A percentile compares a stretch with the other conserved stretches of the same genome.
Evolutionary conservation across 768 basidiomycete genomes (phyloP).

Genomic region (Boletus barrowsii): DNA sequence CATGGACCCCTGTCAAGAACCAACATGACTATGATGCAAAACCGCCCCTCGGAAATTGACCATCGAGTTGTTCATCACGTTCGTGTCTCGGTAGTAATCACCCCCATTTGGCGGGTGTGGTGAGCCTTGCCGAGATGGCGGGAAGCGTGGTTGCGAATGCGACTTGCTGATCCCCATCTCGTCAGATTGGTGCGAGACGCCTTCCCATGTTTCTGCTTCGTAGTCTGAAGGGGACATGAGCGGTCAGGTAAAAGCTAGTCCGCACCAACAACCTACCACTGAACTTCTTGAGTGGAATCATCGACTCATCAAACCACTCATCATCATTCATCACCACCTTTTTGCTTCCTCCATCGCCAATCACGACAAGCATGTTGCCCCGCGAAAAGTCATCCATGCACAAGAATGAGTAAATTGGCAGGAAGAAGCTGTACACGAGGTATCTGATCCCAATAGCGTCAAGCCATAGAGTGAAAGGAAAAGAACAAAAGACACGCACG

Average conservation of each 20-base stretch:
- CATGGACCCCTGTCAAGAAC: slow-evolving; percentile 39
- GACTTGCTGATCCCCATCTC: slow-evolving; percentile 70
- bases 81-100: slow-evolving; percentile 90
- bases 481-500: slow-evolving; percentile 29
- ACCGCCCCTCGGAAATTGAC: slow-evolving; percentile 50
- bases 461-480: not conserved
- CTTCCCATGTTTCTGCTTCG: slow-evolving; percentile 91
- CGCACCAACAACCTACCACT: slow-evolving; percentile 61
- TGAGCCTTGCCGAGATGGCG: slow-evolving; percentile 58
- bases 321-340: slow-evolving; percentile 92
- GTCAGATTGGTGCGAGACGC: slow-evolving; percentile 67
- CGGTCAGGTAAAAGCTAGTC: not conserved
- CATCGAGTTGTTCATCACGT: slow-evolving; percentile 61
- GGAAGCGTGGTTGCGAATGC: slow-evolving; percentile 52
- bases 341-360: slow-evolving; percentile 93
- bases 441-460: slow-evolving; percentile 50
- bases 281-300: slow-evolving; percentile 98
- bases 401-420: slow-evolving; percentile 97
- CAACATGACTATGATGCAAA: slow-evolving; percentile 43
- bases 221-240: slow-evolving; percentile 58
- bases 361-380: slow-evolving; percentile 91
- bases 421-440: slow-evolving; percentile 91
- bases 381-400: slow-evolving; percentile 98
- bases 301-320: slow-evolving; percentile 94
- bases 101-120: slow-evolving; percentile 72